Conservation (phyloP, 225 moss, liverwort and hornwort genomes). For the Neckera pumila region DNA sequence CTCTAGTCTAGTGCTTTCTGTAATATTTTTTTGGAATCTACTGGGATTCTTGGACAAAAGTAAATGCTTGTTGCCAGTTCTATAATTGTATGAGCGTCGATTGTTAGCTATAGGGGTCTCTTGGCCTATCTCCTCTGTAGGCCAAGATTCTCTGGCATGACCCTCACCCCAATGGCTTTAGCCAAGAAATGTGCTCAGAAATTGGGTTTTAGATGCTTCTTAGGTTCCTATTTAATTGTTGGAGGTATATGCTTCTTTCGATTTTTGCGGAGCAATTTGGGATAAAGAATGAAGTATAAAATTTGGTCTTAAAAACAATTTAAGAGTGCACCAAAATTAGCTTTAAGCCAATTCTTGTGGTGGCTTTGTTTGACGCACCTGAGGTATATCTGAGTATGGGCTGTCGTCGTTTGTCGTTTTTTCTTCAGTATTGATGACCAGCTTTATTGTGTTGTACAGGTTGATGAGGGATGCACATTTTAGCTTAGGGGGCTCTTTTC, state of each 20-base stretch:
- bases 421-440: not conserved
- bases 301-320: too few species aligned
- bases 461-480: not conserved
- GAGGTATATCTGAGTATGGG: not conserved
- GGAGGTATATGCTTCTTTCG: too few species aligned
- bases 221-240: not conserved
- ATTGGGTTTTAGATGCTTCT: not conserved
- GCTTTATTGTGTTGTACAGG: not conserved
- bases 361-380: not conserved
- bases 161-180: not conserved
- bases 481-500: not conserved
- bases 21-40: not conserved
- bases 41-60: not conserved
- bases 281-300: not conserved
- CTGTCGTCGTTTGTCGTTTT: not conserved
- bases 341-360: not conserved
- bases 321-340: not conserved
- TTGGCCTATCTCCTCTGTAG: not conserved
- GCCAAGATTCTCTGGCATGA: not conserved
- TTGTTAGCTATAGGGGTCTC: too few species aligned
- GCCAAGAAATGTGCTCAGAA: not conserved
- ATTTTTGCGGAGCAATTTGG: not conserved
- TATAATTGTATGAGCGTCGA: too few species aligned
- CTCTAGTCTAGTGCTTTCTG: not conserved
- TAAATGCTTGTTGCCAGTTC: not conserved